Evolutionary conservation across 2,329 filamentous ascomycete species (phyloP), one percentile per base, ranked within the genome.

Genomic region (Phaeosphaeriaceae sp.): DNA sequence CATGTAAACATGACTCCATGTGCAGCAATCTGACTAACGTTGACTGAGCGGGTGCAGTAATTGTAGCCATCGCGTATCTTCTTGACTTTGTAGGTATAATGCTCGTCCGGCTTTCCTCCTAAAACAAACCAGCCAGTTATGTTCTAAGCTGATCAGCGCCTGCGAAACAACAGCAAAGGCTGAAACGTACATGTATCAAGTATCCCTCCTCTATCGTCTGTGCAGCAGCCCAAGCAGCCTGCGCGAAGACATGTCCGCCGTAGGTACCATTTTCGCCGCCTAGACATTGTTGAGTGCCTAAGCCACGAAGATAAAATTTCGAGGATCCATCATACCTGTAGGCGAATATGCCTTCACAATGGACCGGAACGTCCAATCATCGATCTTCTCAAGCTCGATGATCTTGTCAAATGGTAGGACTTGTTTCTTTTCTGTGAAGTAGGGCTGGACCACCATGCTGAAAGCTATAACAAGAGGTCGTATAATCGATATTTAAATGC

Each of bases 181-280:
- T 5, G 2, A 20, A 15, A 54, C 55, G 69, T 74, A 85, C 83
- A 73, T 86, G 83, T 21, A 86, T 74, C 25, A 85, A 67, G 50
- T 84, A 82, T 1, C 82, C 84, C 25, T 77, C 72, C 6, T 65
- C 68, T 13, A 86, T 82, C 1, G 84, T 86, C 59, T 85, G 81
- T 9, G 82, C 81, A 9, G 85, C 84, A 17, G 84, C 84, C 76
- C 83, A 86, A 17, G 82, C 83, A 31, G 84, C 81, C 70, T 86
- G 85, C n/a, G 82, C 81, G 62, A 82, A 86, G 4, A 86, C 83
- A 73, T 87, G 84, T 1, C 84, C 84, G 13, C 84, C 84, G 69
- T 85, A 86, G 0, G 83, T 80, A 15, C 79, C 74, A 44, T 54
- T 44, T 20, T 54, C 21, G 3, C 46, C 52, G n/a, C 45, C 47